phyloP scores from a whole-genome alignment of 2,329 filamentous ascomycete species.

The Paecilomyces sp. region DNA sequence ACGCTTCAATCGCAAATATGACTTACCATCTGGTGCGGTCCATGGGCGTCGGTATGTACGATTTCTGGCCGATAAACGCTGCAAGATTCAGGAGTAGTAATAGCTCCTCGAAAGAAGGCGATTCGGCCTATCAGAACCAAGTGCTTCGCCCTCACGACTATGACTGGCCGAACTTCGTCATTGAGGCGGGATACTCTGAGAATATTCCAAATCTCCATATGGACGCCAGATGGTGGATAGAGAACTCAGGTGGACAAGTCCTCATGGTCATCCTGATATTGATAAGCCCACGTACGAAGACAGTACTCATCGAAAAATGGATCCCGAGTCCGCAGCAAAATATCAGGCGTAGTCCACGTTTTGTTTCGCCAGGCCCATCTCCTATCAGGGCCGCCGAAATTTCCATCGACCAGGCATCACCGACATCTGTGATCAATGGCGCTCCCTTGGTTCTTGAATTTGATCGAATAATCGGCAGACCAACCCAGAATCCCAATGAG shows the following conservation, averaged over 20 bases:
- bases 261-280: not conserved
- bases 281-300: not conserved
- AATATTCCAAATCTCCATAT: not conserved
- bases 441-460: no score
- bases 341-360: no score
- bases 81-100: not conserved
- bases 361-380: no score
- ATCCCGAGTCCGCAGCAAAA: not conserved
- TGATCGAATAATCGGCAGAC: no score
- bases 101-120: not conserved
- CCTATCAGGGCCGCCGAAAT: no score
- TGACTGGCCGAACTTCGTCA: not conserved
- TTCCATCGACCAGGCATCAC: no score
- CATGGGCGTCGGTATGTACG: not conserved
- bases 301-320: slow-evolving; percentile 1
- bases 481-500: no score
- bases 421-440: no score
- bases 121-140: not conserved
- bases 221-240: not conserved
- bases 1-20: not conserved
- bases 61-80: not conserved
- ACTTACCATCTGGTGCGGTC: no score
- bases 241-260: not conserved
- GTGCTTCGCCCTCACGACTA: no score
- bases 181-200: not conserved